Evolutionary conservation across 2,329 filamentous ascomycete species (phyloP), one percentile per base, ranked within the genome.

Genomic region (Sordariomycetes sp.): DNA sequence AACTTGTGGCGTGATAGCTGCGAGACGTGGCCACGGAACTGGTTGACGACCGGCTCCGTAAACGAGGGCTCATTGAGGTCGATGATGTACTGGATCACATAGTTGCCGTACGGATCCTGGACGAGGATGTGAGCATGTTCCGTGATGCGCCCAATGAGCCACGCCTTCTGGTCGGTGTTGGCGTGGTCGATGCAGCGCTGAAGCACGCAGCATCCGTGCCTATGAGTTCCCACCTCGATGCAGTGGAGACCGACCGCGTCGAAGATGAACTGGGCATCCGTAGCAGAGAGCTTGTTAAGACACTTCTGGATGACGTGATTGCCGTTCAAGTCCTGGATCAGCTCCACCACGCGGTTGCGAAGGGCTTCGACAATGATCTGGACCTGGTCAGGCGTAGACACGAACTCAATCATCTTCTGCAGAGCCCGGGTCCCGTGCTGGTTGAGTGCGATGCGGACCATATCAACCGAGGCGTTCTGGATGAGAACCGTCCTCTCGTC

Each of bases 301-400:
- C 94, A 99, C 74, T 99, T 99, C 74, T 99, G 94, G 62, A 99
- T 96, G 65, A 99, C 94, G 66, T 99, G 94, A 66, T 99, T 99
- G 69, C 94, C 94, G 67, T 99, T 99, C 56, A 99, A 78, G 65
- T 99, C 94, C 69, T 99, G 90, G 61, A 99, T 96, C 57, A 99
- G 80, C 64, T 94, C 87, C 22, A 99, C 94, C 54, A 99, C 94
- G 60, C 89, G 84, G 68, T 84, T 80, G 61, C 85, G 81, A 55
- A 99, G 80, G 15, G 94, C 89, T 57, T 87, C 78, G 62, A 95
- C 95, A 69, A 99, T 94, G 62, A 89, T 86, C 64, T 87, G 79
- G 55, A 92, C 87, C 72, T 99, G 94, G 66, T 87, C 84, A 2
- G 84, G 79, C 28, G 89, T 95, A 56, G 86, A 88, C 66, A 99